Evolutionary conservation across 352 stramenopile genomes (phyloP), one percentile per base, ranked within the genome.

Genomic region (Globisporangium paroecandrum): DNA sequence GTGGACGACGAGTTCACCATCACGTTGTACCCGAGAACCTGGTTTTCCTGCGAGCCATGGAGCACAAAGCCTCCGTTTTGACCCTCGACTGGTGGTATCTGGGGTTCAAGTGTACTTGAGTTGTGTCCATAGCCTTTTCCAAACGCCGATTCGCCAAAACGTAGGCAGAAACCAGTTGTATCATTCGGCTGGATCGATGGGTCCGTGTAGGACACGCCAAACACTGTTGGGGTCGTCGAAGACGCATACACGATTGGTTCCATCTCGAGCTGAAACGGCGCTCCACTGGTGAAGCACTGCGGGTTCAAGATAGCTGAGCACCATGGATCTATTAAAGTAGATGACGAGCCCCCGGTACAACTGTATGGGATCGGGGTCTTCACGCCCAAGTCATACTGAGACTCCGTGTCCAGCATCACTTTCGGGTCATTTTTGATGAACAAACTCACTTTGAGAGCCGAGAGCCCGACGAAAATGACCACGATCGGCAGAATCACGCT

Each of bases 401-500:
- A 61, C 10, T 55, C 64, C 3, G 67, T 68, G 0, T 62, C 71
- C 6, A 94, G 71, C 24, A 69, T 49, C 36, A 89, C 61, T 25
- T 78, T 82, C 0, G 80, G 81, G 25, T 92, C 83, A 53, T 89
- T 80, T 41, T 70, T 32, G 12, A 87, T 64, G 9, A 88, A 76
- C 0, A 81, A 38, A 63, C 78, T 90, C 25, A 80, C 62, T 49
- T 87, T 79, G 6, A 97, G 69, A 0, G 82, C 69, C 29, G 76
- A 79, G 20, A 97, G 59, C 0, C 87, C 89, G 0, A 88, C 65
- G 29, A 89, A 78, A 25, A 96, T 75, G n/a, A 93, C 68, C 4
- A 86, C 58, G 49, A 91, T 72, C 0, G 89, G 89, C 20, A 95
- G 69, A 10, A 94, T 25, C 2, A 70, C 85, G 66, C 87, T 91